Percentiles rank a stretch among this genome's conserved stretches.
These are phyloP conservation scores for Penicillium argentinense DNA, from an alignment of 495 filamentous ascomycete species.

Conservation along the genomic window DNA sequence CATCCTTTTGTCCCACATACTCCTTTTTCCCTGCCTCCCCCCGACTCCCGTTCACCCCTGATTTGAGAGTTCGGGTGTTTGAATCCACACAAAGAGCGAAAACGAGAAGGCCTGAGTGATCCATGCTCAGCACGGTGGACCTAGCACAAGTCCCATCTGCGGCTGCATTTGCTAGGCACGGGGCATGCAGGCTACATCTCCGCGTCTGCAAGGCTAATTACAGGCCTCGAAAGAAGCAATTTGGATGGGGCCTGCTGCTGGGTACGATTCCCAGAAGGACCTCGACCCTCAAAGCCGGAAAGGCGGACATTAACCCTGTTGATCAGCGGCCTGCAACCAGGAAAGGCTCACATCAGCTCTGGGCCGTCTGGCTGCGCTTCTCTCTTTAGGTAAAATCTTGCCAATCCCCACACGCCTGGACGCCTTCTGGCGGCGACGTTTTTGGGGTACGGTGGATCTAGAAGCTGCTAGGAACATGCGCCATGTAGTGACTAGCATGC, in stretches of 20 bases:
- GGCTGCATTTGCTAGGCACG: not conserved
- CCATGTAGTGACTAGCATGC: slow-evolving; percentile 2
- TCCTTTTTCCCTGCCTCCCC: slow-evolving; percentile 1
- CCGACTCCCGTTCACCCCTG: not conserved
- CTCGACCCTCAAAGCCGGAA: not conserved
- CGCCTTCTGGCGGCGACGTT: not conserved
- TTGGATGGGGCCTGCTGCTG: not conserved
- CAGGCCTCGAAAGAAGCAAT: not conserved
- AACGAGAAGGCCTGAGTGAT: not conserved
- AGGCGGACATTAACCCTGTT: not conserved
- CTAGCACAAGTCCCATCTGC: not conserved
- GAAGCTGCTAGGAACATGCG: slow-evolving; percentile 11
- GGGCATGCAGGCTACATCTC: not conserved
- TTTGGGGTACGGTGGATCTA: slow-evolving; percentile 3
- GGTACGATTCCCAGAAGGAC: not conserved
- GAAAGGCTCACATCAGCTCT: not conserved
- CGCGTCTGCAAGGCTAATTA: slow-evolving; percentile 6
- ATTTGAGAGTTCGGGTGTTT: not conserved
- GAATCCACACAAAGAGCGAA: not conserved
- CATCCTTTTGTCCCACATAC: not conserved
- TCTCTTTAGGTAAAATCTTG: slow-evolving; percentile 1
- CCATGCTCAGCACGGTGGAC: not conserved
- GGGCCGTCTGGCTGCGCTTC: slow-evolving; percentile 4
- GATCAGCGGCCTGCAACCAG: not conserved
- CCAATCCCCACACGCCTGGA: slow-evolving; percentile 5